These are phyloP conservation scores for Monosiga brevicollis DNA, from an alignment of 78 protist species.

Conservation along the genomic window DNA sequence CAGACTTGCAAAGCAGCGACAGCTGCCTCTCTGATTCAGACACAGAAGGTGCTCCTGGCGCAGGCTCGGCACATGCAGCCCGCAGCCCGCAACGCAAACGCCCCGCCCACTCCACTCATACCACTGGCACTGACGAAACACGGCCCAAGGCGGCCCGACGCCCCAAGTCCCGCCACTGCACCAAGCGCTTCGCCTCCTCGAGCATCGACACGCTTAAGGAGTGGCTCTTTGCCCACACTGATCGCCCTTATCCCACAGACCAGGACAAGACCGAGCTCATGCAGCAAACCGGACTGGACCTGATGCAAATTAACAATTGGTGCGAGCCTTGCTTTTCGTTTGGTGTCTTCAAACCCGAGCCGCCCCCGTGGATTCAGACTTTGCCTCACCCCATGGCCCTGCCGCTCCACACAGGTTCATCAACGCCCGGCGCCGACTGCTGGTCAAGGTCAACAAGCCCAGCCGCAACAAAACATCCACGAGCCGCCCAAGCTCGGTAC, in stretches of 20 bases:
- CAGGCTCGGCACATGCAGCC: not conserved
- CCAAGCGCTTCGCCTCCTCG: not conserved
- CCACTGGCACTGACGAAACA: too few species aligned
- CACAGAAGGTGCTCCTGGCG: not conserved
- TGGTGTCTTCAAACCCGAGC: not conserved
- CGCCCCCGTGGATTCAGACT: not conserved
- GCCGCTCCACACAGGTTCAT: not conserved
- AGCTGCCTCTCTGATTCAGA: too few species aligned
- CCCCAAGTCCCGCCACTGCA: not conserved
- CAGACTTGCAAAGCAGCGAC: too few species aligned
- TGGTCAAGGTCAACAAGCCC: not conserved
- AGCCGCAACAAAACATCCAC: not conserved
- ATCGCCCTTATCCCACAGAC: not conserved
- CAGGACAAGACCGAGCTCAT: not conserved
- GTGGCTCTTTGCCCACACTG: not conserved
- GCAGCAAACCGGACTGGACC: not conserved
- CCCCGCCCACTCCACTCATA: too few species aligned
- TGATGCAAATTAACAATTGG: not conserved
- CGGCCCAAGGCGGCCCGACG: too few species aligned
- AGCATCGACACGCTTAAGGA: not conserved
- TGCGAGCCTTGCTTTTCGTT: not conserved
- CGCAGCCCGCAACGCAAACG: not conserved
- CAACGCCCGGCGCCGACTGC: not conserved
- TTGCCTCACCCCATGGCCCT: not conserved
- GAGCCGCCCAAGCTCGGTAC: not conserved